phyloP scores from a whole-genome alignment of 345 rosid species.

The Eucalyptus cloeziana region DNA sequence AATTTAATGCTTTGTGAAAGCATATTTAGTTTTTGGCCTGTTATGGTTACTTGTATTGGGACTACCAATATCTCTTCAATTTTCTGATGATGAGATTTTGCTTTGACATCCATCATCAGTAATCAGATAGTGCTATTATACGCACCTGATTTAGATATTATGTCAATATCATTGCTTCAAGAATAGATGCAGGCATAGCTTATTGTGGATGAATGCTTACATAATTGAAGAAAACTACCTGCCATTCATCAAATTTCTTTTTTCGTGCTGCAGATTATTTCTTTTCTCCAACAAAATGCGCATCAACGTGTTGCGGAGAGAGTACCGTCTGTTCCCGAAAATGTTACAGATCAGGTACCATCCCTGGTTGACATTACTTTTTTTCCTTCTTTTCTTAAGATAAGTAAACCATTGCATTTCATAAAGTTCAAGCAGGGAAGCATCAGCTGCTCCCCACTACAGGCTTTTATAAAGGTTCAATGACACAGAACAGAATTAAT shows the following conservation, averaged over 20 bases:
- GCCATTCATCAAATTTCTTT: background rate
- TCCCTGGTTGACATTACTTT: background rate
- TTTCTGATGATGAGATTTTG: background rate
- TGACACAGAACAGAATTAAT: background rate
- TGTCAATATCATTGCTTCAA: background rate
- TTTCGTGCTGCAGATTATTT: background rate
- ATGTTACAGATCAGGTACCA: conserved; percentile 85
- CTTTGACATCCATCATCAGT: background rate
- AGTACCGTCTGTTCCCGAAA: conserved; percentile 82
- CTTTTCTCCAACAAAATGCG: conserved; percentile 70
- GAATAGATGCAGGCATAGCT: background rate
- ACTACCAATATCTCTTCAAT: background rate
- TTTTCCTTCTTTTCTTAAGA: background rate
- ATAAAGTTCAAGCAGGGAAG: background rate
- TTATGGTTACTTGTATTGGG: background rate
- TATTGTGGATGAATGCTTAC: background rate
- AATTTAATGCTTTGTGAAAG: background rate
- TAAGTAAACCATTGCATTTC: background rate
- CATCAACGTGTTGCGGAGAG: conserved; percentile 83
- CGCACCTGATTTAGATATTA: background rate
- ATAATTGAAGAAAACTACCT: background rate
- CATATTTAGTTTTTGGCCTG: background rate
- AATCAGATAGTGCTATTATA: background rate
- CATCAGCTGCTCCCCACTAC: background rate
- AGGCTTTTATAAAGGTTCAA: background rate